These are phyloP conservation scores for Trichothecium roseum DNA, from an alignment of 2,329 filamentous ascomycete species.

Conservation along the genomic window DNA sequence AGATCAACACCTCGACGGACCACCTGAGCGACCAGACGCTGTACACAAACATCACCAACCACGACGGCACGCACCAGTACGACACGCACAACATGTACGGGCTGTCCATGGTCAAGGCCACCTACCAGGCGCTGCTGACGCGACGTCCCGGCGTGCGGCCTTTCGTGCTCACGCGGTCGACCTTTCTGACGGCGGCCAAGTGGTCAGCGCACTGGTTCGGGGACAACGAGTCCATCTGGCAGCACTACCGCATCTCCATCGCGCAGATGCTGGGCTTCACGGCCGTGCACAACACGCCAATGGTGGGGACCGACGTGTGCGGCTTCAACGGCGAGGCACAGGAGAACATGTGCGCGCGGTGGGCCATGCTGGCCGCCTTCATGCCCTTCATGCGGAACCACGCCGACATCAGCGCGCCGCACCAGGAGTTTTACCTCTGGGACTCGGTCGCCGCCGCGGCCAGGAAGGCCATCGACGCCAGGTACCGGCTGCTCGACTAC, in stretches of 20 bases:
- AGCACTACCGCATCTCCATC: slow-evolving; percentile 34
- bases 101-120: slow-evolving; percentile 52
- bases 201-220: slow-evolving; percentile 50
- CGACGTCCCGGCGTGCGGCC: slow-evolving; percentile 53
- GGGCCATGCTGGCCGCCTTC: slow-evolving; percentile 55
- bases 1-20: slow-evolving; percentile 18
- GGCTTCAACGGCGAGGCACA: slow-evolving; percentile 55
- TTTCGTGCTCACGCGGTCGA: slow-evolving; percentile 60
- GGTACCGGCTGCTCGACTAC: slow-evolving; percentile 64
- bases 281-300: slow-evolving; percentile 53
- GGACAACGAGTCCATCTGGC: slow-evolving; percentile 45
- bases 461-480: slow-evolving; percentile 54
- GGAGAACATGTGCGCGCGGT: slow-evolving; percentile 53
- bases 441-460: slow-evolving; percentile 48
- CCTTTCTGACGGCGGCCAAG: slow-evolving; percentile 39
- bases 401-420: slow-evolving; percentile 28
- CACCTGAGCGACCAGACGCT: slow-evolving; percentile 49
- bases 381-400: slow-evolving; percentile 60
- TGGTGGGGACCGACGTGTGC: slow-evolving; percentile 62
- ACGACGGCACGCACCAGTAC: slow-evolving; percentile 56
- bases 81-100: slow-evolving; percentile 69
- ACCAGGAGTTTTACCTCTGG: slow-evolving; percentile 61
- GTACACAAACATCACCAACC: slow-evolving; percentile 56
- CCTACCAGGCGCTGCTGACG: slow-evolving; percentile 40
- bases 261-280: slow-evolving; percentile 14